Evolutionary conservation across 495 filamentous ascomycete species (phyloP).

Genomic region (Daldinia childiae): DNA sequence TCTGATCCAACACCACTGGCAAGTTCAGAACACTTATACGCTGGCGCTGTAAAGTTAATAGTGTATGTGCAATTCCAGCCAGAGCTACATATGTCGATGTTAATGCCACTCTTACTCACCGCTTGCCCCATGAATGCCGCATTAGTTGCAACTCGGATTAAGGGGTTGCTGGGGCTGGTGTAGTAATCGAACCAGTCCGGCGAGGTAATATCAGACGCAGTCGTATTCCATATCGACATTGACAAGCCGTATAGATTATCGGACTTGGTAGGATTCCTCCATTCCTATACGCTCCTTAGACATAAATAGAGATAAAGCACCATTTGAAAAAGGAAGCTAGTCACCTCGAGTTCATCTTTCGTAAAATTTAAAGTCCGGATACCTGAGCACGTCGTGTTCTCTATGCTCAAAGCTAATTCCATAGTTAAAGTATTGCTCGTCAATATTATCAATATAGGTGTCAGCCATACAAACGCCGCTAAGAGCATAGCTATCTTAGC

Average conservation of each 20-base stretch:
- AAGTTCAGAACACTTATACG: slow-evolving; percentile 50
- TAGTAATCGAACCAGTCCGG: slow-evolving; percentile 53
- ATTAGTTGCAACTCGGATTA: slow-evolving; percentile 42
- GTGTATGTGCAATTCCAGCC: slow-evolving; percentile 52
- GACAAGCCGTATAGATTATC: slow-evolving; percentile 44
- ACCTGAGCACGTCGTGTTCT: slow-evolving; percentile 38
- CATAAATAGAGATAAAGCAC: background rate
- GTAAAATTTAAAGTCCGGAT: slow-evolving; percentile 51
- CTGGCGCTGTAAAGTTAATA: slow-evolving; percentile 43
- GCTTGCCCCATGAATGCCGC: slow-evolving; percentile 47
- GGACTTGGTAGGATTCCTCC: slow-evolving; percentile 44
- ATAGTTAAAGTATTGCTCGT: slow-evolving; percentile 52
- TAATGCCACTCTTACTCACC: slow-evolving; percentile 39
- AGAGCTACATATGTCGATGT: slow-evolving; percentile 46
- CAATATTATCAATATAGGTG: slow-evolving; percentile 50
- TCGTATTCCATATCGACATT: slow-evolving; percentile 49
- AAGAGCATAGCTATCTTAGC: slow-evolving; percentile 48
- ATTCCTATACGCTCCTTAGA: slow-evolving; percentile 41
- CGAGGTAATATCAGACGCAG: slow-evolving; percentile 17
- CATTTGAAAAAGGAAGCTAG: background rate
- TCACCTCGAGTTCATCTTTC: slow-evolving; percentile 45
- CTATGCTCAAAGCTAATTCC: slow-evolving; percentile 22
- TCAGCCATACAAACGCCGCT: slow-evolving; percentile 50
- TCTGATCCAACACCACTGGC: slow-evolving; percentile 47
- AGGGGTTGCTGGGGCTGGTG: slow-evolving; percentile 40